Evolutionary conservation across 2,329 filamentous ascomycete genomes (phyloP).

Genomic region (Pseudocercospora crystallina): DNA sequence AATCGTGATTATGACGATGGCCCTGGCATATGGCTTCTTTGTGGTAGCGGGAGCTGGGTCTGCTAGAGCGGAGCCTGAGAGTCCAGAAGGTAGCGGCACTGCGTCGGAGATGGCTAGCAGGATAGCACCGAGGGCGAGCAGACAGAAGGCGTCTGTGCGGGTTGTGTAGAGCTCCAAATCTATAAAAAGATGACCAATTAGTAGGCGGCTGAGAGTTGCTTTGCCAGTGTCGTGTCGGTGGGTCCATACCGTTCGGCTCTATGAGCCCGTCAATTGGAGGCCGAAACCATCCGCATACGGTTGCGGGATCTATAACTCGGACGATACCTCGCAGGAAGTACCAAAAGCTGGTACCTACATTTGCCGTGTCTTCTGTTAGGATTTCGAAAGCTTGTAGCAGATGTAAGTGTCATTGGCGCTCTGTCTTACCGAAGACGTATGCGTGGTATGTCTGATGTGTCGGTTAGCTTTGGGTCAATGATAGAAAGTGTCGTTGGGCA

Average conservation of each 20-base stretch:
- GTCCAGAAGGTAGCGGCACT: conserved; percentile 27
- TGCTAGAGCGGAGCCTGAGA: conserved; percentile 25
- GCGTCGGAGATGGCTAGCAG: conserved; percentile 35
- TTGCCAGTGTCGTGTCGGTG: too few species aligned
- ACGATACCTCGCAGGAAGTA: conserved; percentile 35
- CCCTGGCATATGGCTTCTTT: conserved; percentile 36
- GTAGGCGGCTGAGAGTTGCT: background rate
- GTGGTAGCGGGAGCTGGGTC: conserved; percentile 12
- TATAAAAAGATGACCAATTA: conserved; percentile 15
- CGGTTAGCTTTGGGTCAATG: conserved; percentile 4
- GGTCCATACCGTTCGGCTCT: conserved; percentile 26
- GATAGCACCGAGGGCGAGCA: conserved; percentile 33
- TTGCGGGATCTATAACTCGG: conserved; percentile 35
- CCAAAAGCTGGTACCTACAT: conserved; percentile 37
- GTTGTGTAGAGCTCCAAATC: conserved; percentile 41
- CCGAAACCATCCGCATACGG: conserved; percentile 38
- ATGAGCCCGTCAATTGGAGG: conserved; percentile 29
- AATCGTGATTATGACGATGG: conserved; percentile 34
- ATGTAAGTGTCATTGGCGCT: background rate
- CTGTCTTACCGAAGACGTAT: conserved; percentile 26
- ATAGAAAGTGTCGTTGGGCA: background rate
- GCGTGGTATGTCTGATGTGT: conserved; percentile 29
- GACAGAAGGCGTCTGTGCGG: conserved; percentile 37
- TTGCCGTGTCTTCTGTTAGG: background rate
- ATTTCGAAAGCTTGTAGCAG: background rate